Evolutionary conservation across 2,329 filamentous ascomycete species (phyloP).

Genomic region (Cytospora schulzeri): DNA sequence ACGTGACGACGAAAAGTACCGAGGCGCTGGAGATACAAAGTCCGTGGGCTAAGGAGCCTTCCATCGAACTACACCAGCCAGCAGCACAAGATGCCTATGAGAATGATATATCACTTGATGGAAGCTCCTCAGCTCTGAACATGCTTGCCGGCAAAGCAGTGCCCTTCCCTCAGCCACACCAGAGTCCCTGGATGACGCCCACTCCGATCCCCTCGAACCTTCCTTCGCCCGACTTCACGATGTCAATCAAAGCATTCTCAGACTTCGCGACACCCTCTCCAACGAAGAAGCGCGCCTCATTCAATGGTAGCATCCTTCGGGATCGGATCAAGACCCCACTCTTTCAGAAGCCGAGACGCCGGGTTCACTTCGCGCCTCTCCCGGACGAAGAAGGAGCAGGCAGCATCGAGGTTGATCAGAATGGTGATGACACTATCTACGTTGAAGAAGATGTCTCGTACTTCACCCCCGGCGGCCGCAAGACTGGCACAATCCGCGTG

Average conservation of each 20-base stretch:
- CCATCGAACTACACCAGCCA: constrained; percentile 16
- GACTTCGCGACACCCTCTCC: constrained; percentile 56
- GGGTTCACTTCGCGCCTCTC: constrained; percentile 43
- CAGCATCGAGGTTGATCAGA: background rate
- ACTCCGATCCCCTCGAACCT: constrained; percentile 33
- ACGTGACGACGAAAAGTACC: background rate
- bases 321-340: constrained; percentile 13
- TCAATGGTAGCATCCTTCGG: constrained; percentile 5
- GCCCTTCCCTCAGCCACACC: constrained; percentile 34
- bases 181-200: constrained; percentile 28
- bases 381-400: constrained; percentile 26
- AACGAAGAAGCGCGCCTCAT: constrained; percentile 29
- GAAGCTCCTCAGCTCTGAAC: constrained; percentile 9
- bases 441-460: constrained; percentile 23
- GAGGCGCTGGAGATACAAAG: background rate
- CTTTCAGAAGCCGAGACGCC: constrained; percentile 31
- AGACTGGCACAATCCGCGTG: constrained; percentile 16
- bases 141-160: constrained; percentile 9
- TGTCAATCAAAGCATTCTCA: constrained; percentile 55
- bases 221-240: constrained; percentile 49
- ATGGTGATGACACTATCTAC: constrained; percentile 6
- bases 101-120: constrained; percentile 22
- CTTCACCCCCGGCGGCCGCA: constrained; percentile 15
- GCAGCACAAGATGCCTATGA: constrained; percentile 8
- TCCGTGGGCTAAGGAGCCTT: constrained; percentile 8